phyloP scores from a whole-genome alignment of 306 rosid genomes.

The Dalbergia cochinchinensis region DNA sequence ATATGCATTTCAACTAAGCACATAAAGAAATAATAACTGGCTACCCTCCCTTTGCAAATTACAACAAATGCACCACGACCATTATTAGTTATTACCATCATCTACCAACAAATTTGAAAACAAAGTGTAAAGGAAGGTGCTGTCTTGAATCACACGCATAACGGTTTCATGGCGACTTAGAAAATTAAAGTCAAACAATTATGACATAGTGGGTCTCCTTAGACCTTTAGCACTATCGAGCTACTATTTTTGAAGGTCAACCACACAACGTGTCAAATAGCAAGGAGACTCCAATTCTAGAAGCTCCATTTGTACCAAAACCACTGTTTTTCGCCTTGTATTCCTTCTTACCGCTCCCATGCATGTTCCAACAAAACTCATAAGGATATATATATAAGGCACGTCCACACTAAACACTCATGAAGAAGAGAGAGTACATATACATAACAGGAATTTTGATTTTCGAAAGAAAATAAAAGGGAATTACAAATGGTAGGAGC shows the following conservation, averaged over 20 bases:
- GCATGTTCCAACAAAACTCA: background rate
- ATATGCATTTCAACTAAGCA: too few species aligned
- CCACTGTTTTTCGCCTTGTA: conserved; percentile 48
- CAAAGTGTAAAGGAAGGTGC: too few species aligned
- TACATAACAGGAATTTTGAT: background rate
- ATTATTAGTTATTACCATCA: background rate
- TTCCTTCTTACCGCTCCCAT: conserved; percentile 42
- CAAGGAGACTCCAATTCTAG: background rate
- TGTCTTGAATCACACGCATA: background rate
- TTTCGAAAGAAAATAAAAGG: background rate
- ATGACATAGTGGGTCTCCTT: background rate
- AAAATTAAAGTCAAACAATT: conserved; percentile 9
- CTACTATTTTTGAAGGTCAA: conserved; percentile 14
- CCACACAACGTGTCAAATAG: conserved; percentile 20
- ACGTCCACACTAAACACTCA: background rate
- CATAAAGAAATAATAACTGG: too few species aligned
- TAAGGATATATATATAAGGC: background rate
- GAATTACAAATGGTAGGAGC: conserved; percentile 43
- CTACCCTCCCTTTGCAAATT: too few species aligned
- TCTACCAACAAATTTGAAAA: background rate
- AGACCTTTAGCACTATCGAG: background rate
- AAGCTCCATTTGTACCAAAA: conserved; percentile 29
- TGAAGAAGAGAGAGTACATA: background rate
- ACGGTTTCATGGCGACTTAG: background rate
- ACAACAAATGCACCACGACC: too few species aligned